A percentile compares a stretch with the other conserved stretches of the same genome.
These are phyloP conservation scores for Mycotypha africana DNA, from an alignment of 371 early-diverging fungal species.

Conservation along the genomic window DNA sequence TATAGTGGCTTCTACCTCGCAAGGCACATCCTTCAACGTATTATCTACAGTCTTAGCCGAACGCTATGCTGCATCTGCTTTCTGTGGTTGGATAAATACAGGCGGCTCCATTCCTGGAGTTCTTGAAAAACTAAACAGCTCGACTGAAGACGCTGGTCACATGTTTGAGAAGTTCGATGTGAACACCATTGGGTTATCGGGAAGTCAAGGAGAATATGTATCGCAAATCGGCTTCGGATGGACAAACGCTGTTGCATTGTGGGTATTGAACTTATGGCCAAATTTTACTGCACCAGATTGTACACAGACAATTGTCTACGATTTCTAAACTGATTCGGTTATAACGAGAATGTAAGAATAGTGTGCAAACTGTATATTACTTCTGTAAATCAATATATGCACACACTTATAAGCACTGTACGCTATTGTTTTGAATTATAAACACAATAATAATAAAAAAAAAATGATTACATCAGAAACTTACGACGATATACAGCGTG, in stretches of 20 bases:
- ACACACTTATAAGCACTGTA: too few species aligned
- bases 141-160: slow-evolving; percentile 36
- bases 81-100: slow-evolving; percentile 68
- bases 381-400: too few species aligned
- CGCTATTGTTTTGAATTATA: too few species aligned
- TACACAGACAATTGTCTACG: slow-evolving; percentile 3
- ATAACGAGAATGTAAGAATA: too few species aligned
- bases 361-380: too few species aligned
- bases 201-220: slow-evolving; percentile 81
- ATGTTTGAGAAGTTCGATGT: slow-evolving; percentile 86
- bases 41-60: slow-evolving; percentile 55
- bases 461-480: too few species aligned
- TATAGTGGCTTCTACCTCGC: neutral
- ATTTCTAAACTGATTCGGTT: too few species aligned
- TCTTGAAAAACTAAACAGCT: slow-evolving; percentile 19
- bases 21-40: slow-evolving; percentile 6
- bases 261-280: slow-evolving; percentile 54
- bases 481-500: too few species aligned
- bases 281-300: slow-evolving; percentile 38
- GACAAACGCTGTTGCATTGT: slow-evolving; percentile 86
- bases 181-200: slow-evolving; percentile 49
- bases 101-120: slow-evolving; percentile 54
- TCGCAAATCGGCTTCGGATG: slow-evolving; percentile 92
- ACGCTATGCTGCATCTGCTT: slow-evolving; percentile 55
- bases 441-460: too few species aligned